Conservation (phyloP, 1,284 basidiomycete species). For the Cerioporus squamosus region DNA sequence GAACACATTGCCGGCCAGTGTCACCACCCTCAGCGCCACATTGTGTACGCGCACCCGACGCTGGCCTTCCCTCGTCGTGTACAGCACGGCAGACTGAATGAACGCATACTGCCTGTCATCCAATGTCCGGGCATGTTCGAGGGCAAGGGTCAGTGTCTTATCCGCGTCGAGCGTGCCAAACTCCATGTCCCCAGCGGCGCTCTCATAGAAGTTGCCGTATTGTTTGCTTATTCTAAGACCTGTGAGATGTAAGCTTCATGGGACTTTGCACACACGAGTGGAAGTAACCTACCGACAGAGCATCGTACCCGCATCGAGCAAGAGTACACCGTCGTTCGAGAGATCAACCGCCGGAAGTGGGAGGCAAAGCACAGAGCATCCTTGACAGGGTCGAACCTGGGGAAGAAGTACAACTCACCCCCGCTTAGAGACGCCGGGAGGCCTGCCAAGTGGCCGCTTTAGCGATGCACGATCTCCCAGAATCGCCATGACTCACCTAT, state of each 20-base stretch:
- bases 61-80: constrained; percentile 77
- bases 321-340: constrained; percentile 81
- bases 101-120: constrained; percentile 81
- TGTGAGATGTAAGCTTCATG: constrained; percentile 32
- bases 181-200: constrained; percentile 80
- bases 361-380: constrained; percentile 73
- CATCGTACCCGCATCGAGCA: constrained; percentile 85
- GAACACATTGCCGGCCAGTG: constrained; percentile 91
- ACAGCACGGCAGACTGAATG: constrained; percentile 90
- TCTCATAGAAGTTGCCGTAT: constrained; percentile 85
- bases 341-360: constrained; percentile 75
- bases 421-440: constrained; percentile 79
- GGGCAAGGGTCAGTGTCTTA: constrained; percentile 73
- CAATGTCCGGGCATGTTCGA: constrained; percentile 71
- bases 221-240: constrained; percentile 77
- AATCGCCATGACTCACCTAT: constrained; percentile 60
- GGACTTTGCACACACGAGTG: constrained; percentile 1
- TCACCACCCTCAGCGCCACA: constrained; percentile 80
- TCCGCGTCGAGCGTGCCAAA: constrained; percentile 85
- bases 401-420: constrained; percentile 94
- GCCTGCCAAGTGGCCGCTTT: constrained; percentile 41
- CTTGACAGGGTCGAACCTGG: constrained; percentile 78
- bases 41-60: constrained; percentile 89
- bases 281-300: constrained; percentile 70
- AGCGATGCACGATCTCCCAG: not conserved